Conservation (phyloP, 768 basidiomycete genomes). For the Steccherinum ochraceum region DNA sequence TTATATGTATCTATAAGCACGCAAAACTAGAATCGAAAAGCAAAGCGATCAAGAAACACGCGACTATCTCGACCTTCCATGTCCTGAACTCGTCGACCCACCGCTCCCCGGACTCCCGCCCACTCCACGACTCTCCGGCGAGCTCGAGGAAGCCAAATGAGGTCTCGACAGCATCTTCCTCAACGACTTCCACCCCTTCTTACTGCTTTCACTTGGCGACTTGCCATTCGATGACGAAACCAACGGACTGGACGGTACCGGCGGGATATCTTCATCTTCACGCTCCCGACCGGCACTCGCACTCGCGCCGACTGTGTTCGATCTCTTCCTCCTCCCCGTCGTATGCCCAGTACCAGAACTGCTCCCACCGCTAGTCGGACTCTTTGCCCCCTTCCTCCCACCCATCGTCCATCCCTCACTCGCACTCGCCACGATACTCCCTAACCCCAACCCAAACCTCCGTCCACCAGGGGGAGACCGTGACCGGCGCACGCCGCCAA, state of each 20-base stretch:
- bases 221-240: neutral
- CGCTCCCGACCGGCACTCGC: neutral
- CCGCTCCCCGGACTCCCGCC: too few species aligned
- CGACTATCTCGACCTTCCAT: neutral
- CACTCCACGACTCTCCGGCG: too few species aligned
- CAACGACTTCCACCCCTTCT: neutral
- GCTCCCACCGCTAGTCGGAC: neutral
- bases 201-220: neutral
- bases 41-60: too few species aligned
- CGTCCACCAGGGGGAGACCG: too few species aligned
- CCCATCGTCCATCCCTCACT: too few species aligned
- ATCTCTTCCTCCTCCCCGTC: neutral
- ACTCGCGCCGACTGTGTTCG: neutral
- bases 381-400: neutral
- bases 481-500: neutral
- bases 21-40: too few species aligned
- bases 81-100: neutral
- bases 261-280: neutral
- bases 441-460: neutral
- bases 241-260: neutral
- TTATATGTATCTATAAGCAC: too few species aligned
- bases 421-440: neutral
- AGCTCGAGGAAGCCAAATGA: too few species aligned
- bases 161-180: neutral
- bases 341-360: neutral